phyloP scores from a whole-genome alignment of 2,329 filamentous ascomycete species.

The Neoarthrinium moseri region DNA sequence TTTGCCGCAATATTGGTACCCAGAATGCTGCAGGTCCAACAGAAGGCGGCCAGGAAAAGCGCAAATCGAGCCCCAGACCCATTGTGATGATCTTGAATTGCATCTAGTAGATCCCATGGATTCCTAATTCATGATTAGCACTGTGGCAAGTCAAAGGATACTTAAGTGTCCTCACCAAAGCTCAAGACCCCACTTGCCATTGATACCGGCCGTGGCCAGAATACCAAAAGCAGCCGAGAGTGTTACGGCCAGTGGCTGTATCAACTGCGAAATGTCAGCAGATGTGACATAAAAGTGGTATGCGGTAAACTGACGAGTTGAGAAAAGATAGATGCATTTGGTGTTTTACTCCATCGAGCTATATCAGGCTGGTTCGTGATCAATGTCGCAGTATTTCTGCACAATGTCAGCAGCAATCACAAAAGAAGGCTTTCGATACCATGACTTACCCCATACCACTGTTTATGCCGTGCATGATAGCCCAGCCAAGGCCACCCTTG shows the following conservation, averaged over 20 bases:
- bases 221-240: constrained; percentile 7
- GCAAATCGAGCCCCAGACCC: constrained; percentile 33
- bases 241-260: constrained; percentile 6
- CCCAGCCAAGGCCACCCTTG: constrained; percentile 4
- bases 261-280: constrained; percentile 1
- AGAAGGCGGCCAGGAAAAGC: constrained; percentile 27
- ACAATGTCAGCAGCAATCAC: not conserved
- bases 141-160: not conserved
- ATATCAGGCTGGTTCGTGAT: constrained; percentile 8
- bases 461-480: constrained; percentile 8
- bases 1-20: constrained; percentile 41
- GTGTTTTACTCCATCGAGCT: constrained; percentile 4
- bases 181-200: constrained; percentile 6
- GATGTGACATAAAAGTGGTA: too few species aligned
- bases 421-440: not conserved
- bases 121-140: constrained; percentile 8
- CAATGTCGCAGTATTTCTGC: constrained; percentile 4
- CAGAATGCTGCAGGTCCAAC: constrained; percentile 34
- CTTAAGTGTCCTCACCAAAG: constrained; percentile 1
- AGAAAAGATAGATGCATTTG: not conserved
- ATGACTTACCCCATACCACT: constrained; percentile 1
- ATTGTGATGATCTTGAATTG: constrained; percentile 37
- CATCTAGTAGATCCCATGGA: constrained; percentile 28
- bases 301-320: not conserved
- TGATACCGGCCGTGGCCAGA: constrained; percentile 5